Conservation (phyloP, 208 protist genomes). For the Leishmania tarentolae region DNA sequence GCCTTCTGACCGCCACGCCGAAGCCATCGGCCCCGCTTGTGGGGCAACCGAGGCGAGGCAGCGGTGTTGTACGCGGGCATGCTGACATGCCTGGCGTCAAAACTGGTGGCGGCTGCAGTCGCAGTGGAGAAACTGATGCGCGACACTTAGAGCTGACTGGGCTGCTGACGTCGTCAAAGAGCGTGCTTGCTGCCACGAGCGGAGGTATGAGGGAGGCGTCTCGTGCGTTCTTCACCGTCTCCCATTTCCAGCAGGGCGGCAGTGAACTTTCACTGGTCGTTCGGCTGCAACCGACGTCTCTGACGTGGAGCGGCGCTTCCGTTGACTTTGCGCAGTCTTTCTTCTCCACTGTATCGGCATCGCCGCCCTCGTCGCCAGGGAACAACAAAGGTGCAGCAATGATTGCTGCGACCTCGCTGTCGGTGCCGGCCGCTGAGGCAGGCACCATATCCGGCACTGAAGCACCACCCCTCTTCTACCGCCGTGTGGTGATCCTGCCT, state of each 20-base stretch:
- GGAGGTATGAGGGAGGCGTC: background rate
- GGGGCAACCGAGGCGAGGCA: background rate
- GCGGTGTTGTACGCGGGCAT: background rate
- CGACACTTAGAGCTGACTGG: constrained; percentile 33
- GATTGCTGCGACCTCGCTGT: background rate
- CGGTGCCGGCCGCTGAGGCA: background rate
- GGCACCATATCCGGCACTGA: constrained; percentile 29
- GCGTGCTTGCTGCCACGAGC: constrained; percentile 13
- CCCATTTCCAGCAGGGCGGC: constrained; percentile 33
- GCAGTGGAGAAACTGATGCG: background rate
- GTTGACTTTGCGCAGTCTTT: constrained; percentile 34
- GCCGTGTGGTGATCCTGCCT: constrained; percentile 51
- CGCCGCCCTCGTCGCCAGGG: background rate
- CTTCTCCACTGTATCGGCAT: constrained; percentile 11
- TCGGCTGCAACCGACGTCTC: constrained; percentile 57
- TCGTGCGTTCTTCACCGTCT: constrained; percentile 24
- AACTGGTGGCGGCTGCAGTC: background rate
- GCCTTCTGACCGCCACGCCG: constrained; percentile 49
- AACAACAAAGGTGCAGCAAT: background rate
- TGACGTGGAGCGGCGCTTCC: constrained; percentile 43
- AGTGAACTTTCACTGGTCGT: constrained; percentile 36
- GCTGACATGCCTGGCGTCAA: background rate
- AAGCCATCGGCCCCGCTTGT: constrained; percentile 4
- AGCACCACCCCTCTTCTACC: constrained; percentile 59
- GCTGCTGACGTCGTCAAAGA: constrained; percentile 34